These are phyloP conservation scores for Grosmannia serpens DNA, from an alignment of 2,329 filamentous ascomycete genomes.

Conservation along the genomic window DNA sequence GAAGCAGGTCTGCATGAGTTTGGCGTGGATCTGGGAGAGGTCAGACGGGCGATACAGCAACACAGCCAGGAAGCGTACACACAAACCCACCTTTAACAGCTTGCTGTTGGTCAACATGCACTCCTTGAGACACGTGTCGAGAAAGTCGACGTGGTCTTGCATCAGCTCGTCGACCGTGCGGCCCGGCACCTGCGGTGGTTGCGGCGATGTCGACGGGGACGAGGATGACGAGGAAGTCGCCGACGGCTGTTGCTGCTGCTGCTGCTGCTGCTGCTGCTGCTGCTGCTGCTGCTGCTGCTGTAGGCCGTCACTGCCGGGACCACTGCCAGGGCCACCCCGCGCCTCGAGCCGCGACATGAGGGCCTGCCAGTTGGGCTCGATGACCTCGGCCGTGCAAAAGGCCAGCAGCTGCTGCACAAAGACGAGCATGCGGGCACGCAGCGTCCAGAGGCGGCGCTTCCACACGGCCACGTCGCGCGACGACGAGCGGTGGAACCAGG, in stretches of 20 bases:
- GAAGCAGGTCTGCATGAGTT: conserved; percentile 90
- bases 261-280: conserved; percentile 14
- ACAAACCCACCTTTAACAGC: conserved; percentile 62
- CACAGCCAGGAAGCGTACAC: background rate
- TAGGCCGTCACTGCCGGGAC: no score
- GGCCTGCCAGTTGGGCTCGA: conserved; percentile 93
- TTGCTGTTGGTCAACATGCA: conserved; percentile 98
- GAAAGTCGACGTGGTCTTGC: conserved; percentile 97
- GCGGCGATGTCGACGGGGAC: background rate
- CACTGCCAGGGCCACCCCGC: no score
- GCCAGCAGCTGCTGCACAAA: conserved; percentile 96
- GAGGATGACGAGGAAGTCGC: no score
- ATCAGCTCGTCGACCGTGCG: conserved; percentile 93
- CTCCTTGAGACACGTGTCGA: conserved; percentile 95
- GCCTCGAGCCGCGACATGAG: conserved; percentile 84
- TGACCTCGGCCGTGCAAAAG: conserved; percentile 93
- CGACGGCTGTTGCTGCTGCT: conserved; percentile 8
- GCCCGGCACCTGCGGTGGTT: conserved; percentile 18
- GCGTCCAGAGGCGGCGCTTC: conserved; percentile 86
- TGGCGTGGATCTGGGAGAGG: conserved; percentile 74
- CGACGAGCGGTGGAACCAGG: conserved; percentile 73
- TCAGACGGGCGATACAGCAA: background rate
- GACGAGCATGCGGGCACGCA: conserved; percentile 87
- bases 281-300: no score
- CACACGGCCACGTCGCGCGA: conserved; percentile 69